Evolutionary conservation across 345 rosid species (phyloP), one percentile per base, ranked within the genome.

Genomic region (Ceriops decandra): DNA sequence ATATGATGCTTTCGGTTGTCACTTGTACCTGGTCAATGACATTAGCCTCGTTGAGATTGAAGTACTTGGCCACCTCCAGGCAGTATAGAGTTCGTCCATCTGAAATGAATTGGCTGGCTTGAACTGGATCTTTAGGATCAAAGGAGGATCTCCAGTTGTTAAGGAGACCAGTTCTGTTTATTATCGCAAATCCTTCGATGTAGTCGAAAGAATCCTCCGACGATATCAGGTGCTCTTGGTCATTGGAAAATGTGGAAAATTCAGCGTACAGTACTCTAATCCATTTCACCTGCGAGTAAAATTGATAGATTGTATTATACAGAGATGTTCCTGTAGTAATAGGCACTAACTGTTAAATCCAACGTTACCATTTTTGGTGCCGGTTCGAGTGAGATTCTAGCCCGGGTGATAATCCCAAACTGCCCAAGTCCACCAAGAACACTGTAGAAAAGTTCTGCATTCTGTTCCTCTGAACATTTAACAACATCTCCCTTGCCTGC

Each of bases 381-480:
- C 49, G 83, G 87, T 80, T 79, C 88, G 38, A 95, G 93, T 58
- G 90, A 73, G 21, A 95, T 90, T 67, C 84, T 69, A 10, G 99
- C 98, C 57, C 88, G 80, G 27, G 98, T 92, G 76, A 95, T 90
- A 76, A 95, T 79, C 42, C 99, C 99, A 66, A 90, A 91, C 80
- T 95, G 99, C 63, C 99, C 99, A 57, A 95, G 93, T 68, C 98
- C 99, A 7, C 99, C 98, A 77, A 95, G 91, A 65, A 84, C 91
- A 68, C 91, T 84, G 71, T 90, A 73, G 70, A 91, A 95, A 62
- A 95, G 97, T 66, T 92, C 96, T 52, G 88, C 72, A 63, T 95
- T 91, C 76, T 70, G 79, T 80, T 83, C 78, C 75, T 86, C 84
- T 27, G 97, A 90, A 84, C 97, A 95, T 72, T 86, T 85, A 54